phyloP scores from a whole-genome alignment of 768 basidiomycete species.

The Hericium rajendrae region DNA sequence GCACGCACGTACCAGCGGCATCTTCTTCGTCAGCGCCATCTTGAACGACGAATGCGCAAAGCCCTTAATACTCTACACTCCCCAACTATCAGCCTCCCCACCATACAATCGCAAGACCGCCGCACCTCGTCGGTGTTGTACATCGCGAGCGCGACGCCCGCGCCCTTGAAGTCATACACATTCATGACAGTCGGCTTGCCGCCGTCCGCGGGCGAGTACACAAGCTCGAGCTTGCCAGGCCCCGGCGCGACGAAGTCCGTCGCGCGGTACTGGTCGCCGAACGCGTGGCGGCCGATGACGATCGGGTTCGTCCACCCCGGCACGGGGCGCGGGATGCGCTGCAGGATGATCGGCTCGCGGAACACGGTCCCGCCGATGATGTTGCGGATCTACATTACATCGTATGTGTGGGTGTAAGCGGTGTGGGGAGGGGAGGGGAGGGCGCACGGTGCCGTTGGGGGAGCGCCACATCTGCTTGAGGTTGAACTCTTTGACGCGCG shows the following conservation, averaged over 20 bases:
- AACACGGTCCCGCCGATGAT: slow-evolving; percentile 98
- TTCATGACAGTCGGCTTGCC: slow-evolving; percentile 56
- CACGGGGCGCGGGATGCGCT: slow-evolving; percentile 83
- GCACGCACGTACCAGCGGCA: slow-evolving; percentile 43
- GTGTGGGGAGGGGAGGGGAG: not conserved
- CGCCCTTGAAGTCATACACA: slow-evolving; percentile 90
- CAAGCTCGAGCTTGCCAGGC: slow-evolving; percentile 87
- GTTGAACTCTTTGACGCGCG: slow-evolving; percentile 91
- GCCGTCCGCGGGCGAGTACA: slow-evolving; percentile 79
- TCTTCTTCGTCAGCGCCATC: slow-evolving; percentile 78
- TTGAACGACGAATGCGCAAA: slow-evolving; percentile 98
- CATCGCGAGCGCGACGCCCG: slow-evolving; percentile 93
- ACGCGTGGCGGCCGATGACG: slow-evolving; percentile 92
- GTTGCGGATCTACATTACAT: slow-evolving; percentile 67
- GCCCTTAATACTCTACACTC: slow-evolving; percentile 69
- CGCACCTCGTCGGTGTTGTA: slow-evolving; percentile 93
- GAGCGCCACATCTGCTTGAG: slow-evolving; percentile 99
- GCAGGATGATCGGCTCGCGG: slow-evolving; percentile 93
- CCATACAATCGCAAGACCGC: not conserved
- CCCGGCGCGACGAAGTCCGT: slow-evolving; percentile 91
- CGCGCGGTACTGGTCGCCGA: slow-evolving; percentile 95
- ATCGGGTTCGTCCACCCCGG: slow-evolving; percentile 98
- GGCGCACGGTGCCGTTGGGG: slow-evolving; percentile 83
- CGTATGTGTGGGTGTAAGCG: not conserved
- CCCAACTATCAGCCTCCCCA: not conserved